These are phyloP conservation scores for Chaetoceros tenuissimus DNA, from an alignment of 108 stramenopile species.

Conservation along the genomic window DNA sequence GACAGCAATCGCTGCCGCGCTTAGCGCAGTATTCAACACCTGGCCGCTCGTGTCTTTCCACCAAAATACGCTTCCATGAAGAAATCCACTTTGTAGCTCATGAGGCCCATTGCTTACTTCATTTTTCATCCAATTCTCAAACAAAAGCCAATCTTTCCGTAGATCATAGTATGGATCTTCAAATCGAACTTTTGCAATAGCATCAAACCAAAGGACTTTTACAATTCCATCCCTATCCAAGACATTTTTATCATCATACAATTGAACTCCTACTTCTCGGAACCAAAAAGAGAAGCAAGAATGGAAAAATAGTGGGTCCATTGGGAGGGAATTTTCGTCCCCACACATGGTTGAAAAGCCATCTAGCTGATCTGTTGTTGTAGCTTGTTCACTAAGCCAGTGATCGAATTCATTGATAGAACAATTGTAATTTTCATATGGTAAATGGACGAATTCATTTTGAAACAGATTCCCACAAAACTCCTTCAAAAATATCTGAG, in stretches of 20 bases:
- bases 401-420: slow-evolving; percentile 30
- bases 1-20: slow-evolving; percentile 9
- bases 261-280: slow-evolving; percentile 4
- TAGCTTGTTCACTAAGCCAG: slow-evolving; percentile 34
- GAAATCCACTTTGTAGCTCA: slow-evolving; percentile 16
- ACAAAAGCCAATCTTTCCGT: slow-evolving; percentile 24
- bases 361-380: too few species aligned
- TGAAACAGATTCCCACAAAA: slow-evolving; percentile 31
- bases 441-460: slow-evolving; percentile 20
- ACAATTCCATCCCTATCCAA: slow-evolving; percentile 22
- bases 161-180: slow-evolving; percentile 27
- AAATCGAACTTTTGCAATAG: background rate
- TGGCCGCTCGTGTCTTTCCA: slow-evolving; percentile 43
- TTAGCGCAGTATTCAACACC: slow-evolving; percentile 12
- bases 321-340: slow-evolving; percentile 16
- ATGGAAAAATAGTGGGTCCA: slow-evolving; percentile 24
- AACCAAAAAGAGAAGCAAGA: slow-evolving; percentile 34
- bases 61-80: slow-evolving; percentile 26
- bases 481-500: slow-evolving; percentile 23
- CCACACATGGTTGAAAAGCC: too few species aligned
- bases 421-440: slow-evolving; percentile 21
- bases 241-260: too few species aligned
- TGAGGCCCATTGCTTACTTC: slow-evolving; percentile 17
- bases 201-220: slow-evolving; percentile 10
- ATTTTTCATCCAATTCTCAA: slow-evolving; percentile 36